A percentile compares a stretch with the other conserved stretches of the same genome.
phyloP scores from a whole-genome alignment of 257 asterid species.

The Parsonsia alboflavescens region DNA sequence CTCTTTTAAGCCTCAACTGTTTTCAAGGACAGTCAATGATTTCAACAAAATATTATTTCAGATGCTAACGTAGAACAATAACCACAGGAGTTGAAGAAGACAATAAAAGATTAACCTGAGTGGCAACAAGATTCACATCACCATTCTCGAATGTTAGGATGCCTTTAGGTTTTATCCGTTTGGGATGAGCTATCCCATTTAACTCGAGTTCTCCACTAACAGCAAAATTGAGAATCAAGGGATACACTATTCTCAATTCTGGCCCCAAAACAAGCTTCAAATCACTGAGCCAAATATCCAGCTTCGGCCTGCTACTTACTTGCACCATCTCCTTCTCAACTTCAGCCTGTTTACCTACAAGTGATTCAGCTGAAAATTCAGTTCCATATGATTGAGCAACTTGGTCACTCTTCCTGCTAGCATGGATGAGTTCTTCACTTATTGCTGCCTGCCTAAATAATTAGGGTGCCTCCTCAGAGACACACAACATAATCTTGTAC shows the following conservation, averaged over 20 bases:
- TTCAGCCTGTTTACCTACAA: constrained; percentile 69
- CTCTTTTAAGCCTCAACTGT: constrained; percentile 94
- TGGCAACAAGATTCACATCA: constrained; percentile 97
- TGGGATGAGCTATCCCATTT: constrained; percentile 91
- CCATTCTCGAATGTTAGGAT: constrained; percentile 85
- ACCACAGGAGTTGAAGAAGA: constrained; percentile 11
- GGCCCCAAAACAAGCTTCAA: constrained; percentile 86
- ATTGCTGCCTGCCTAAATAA: not conserved
- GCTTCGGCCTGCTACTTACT: constrained; percentile 68
- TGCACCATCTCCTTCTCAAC: constrained; percentile 70
- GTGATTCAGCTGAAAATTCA: constrained; percentile 16
- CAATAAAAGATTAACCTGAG: constrained; percentile 54
- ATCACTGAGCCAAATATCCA: constrained; percentile 80
- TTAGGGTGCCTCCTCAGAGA: not conserved
- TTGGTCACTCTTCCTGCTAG: not conserved
- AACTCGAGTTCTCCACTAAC: constrained; percentile 95
- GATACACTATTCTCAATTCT: constrained; percentile 86
- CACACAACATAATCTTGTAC: not conserved
- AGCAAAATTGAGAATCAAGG: constrained; percentile 93
- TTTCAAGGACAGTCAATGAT: constrained; percentile 18
- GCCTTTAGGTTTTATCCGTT: constrained; percentile 92
- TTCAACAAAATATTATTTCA: constrained; percentile 10
- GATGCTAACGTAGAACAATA: constrained; percentile 1
- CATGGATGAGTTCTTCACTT: not conserved
- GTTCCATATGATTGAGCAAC: constrained; percentile 18